Base-by-base conservation (phyloP, 2,329 filamentous ascomycete genomes). In the Akanthomyces muscarius region DNA sequence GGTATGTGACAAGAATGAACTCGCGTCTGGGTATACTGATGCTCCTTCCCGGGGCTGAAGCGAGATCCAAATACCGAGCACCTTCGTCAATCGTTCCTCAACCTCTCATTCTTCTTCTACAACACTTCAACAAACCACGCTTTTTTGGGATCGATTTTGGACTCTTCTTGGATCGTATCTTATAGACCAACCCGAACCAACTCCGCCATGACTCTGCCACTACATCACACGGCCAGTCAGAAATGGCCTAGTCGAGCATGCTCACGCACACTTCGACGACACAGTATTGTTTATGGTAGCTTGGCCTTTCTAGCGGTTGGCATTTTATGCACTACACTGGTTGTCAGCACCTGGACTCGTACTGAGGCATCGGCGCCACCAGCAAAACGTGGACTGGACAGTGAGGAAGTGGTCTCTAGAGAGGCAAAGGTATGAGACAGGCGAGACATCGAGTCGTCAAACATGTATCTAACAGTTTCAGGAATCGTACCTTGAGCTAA, bases 111-210 rank as follows among this genome's bases (percentile, higher is more conserved):
- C 23, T n/a, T 47, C 38, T 41, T 33, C 38, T 14, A 41, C 38
- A 30, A 41, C 36, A 33, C n/a, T 51, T 57, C 36, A 52, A 14
- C 53, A 42, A 21, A 48, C 45, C 41, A 30, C 44, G 14, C 33
- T 57, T 61, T 69, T 70, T 69, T 65, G 65, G 61, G 62, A 60
- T 64, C 65, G 41, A 58, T 68, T 69, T 69, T 68, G 66, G 65
- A 61, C 66, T 61, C 62, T 65, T 71, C 66, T 72, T 71, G 69
- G 66, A 63, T 66, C 63, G 61, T 65, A 71, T 69, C 56, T 66
- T 70, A 66, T 54, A 47, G 36, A 48, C 21, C 41, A 48, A 42
- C 5, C 6, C 33, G 2, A 56, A 10, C 33, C 11, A 33, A 18
- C 36, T 13, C 42, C 30, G n/a, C 21, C 52, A 62, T 56, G 60